phyloP scores from a whole-genome alignment of 305 asterid genomes.

The Galium porrigens region DNA sequence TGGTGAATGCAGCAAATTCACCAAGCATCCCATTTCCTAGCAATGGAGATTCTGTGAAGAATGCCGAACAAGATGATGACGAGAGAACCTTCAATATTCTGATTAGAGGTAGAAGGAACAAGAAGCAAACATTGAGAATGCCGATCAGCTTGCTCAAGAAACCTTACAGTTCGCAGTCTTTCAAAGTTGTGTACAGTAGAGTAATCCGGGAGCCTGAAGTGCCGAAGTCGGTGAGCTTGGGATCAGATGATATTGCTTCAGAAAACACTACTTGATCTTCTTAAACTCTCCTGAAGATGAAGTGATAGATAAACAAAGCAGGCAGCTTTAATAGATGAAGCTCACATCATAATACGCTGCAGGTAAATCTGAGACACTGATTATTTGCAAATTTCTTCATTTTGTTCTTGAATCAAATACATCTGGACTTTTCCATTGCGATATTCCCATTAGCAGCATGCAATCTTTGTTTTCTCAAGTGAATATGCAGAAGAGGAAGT shows the following conservation, averaged over 20 bases:
- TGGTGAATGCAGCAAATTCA: slow-evolving; percentile 27
- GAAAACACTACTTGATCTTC: slow-evolving; percentile 29
- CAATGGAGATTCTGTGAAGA: slow-evolving; percentile 30
- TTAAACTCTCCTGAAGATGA: slow-evolving; percentile 22
- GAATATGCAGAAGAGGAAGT: too few relatives aligned
- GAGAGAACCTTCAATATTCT: slow-evolving; percentile 69
- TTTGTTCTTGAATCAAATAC: not conserved
- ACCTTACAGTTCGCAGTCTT: slow-evolving; percentile 75
- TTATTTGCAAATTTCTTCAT: not conserved
- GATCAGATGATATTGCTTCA: slow-evolving; percentile 35
- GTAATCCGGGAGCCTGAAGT: slow-evolving; percentile 74
- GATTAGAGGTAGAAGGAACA: slow-evolving; percentile 78
- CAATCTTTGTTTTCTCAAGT: not conserved
- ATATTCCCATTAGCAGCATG: not conserved
- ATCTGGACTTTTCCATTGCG: not conserved
- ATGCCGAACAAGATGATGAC: slow-evolving; percentile 26
- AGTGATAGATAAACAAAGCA: slow-evolving; percentile 19
- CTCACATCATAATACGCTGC: slow-evolving; percentile 18
- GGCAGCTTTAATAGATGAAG: slow-evolving; percentile 22
- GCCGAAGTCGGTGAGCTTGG: slow-evolving; percentile 42
- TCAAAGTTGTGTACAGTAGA: slow-evolving; percentile 79
- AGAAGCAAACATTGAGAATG: slow-evolving; percentile 78
- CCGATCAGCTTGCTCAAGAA: slow-evolving; percentile 78
- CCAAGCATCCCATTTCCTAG: slow-evolving; percentile 28
- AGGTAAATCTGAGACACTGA: slow-evolving; percentile 14